Evolutionary conservation across 208 protist genomes (phyloP).

Genomic region (Wallacemonas collosoma): DNA sequence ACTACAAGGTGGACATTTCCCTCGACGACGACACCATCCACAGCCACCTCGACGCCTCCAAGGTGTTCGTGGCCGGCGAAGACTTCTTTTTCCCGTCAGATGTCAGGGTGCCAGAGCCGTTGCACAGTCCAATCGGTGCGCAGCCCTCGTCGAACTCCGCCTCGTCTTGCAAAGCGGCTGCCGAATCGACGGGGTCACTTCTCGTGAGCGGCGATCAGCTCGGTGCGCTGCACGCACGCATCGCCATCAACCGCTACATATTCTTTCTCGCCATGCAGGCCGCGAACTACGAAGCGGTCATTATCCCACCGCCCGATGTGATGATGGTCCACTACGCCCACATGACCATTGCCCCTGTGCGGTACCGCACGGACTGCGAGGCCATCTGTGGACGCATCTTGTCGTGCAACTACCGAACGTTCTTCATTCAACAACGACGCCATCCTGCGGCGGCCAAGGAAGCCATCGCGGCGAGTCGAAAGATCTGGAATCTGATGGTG

Average conservation of each 20-base stretch:
- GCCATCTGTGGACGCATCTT: constrained; percentile 82
- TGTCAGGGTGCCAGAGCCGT: not conserved
- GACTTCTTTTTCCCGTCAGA: constrained; percentile 70
- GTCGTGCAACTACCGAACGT: constrained; percentile 86
- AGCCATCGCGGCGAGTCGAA: constrained; percentile 56
- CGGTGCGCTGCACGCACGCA: constrained; percentile 46
- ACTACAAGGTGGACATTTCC: constrained; percentile 87
- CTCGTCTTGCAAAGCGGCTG: constrained; percentile 1
- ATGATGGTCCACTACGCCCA: constrained; percentile 88
- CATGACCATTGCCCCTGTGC: constrained; percentile 60
- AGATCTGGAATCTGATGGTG: constrained; percentile 90
- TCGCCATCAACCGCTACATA: constrained; percentile 83
- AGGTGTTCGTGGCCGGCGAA: constrained; percentile 46
- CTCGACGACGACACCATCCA: constrained; percentile 73
- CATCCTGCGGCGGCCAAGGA: constrained; percentile 56
- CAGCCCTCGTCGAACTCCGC: constrained; percentile 6
- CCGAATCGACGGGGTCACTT: not conserved
- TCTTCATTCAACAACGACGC: constrained; percentile 67
- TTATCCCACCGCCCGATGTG: constrained; percentile 88
- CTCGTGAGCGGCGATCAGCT: constrained; percentile 24
- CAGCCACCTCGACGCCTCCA: constrained; percentile 63
- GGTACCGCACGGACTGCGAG: constrained; percentile 86
- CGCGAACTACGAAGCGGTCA: constrained; percentile 85
- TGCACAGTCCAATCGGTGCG: constrained; percentile 1
- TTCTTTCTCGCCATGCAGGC: constrained; percentile 90